A percentile compares a stretch with the other conserved stretches of the same genome.
Evolutionary conservation across 2,329 filamentous ascomycete species (phyloP).

Genomic region (Fusarium nematophilum): DNA sequence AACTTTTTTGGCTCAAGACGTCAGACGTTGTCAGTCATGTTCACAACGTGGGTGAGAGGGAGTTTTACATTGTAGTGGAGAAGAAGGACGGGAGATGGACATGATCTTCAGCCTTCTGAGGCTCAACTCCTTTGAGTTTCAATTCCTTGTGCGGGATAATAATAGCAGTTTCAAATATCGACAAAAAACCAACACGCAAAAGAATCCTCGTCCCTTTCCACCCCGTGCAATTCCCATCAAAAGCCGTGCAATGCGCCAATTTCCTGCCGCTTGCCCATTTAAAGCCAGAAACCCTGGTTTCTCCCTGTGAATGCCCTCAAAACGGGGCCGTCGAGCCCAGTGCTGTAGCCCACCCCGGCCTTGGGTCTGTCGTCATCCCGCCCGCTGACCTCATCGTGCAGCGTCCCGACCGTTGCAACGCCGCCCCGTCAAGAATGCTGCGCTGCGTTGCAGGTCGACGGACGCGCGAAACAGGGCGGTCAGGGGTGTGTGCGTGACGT

Average conservation of each 20-base stretch:
- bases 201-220: neutral
- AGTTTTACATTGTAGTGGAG: conserved; percentile 26
- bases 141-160: no score
- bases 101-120: conserved; percentile 25
- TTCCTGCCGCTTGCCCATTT: conserved; percentile 2
- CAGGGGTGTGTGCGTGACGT: neutral
- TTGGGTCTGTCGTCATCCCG: conserved; percentile 42
- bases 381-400: conserved; percentile 47
- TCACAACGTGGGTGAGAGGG: conserved; percentile 24
- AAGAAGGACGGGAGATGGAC: conserved; percentile 33
- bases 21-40: neutral
- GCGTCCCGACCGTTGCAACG: conserved; percentile 8
- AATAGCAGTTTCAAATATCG: no score
- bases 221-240: conserved; percentile 22
- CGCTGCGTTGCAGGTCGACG: conserved; percentile 4
- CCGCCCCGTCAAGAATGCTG: neutral
- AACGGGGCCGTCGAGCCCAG: neutral
- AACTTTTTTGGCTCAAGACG: neutral
- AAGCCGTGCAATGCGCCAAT: conserved; percentile 14
- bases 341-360: conserved; percentile 10
- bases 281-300: conserved; percentile 17
- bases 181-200: neutral
- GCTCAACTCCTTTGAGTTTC: conserved; percentile 19
- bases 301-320: conserved; percentile 2
- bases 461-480: conserved; percentile 15